A percentile compares a stretch with the other conserved stretches of the same genome.
These are phyloP conservation scores for Lathyrus sativus DNA, from an alignment of 306 rosid genomes.

Conservation along the genomic window DNA sequence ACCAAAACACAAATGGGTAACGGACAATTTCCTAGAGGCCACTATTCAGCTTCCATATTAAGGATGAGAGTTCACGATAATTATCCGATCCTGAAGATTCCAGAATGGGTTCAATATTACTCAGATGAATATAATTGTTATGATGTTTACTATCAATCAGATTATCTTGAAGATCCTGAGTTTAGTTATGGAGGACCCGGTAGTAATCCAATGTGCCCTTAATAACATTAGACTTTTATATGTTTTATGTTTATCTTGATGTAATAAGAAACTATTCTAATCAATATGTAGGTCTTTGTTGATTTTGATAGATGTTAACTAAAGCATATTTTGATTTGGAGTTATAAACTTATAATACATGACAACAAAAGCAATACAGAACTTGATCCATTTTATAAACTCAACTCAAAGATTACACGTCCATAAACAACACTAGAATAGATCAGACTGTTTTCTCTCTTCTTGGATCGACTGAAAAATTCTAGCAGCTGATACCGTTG, in stretches of 20 bases:
- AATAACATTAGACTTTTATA: constrained; percentile 23
- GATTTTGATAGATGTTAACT: too few relatives aligned
- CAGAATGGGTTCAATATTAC: constrained; percentile 39
- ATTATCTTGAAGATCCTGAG: constrained; percentile 62
- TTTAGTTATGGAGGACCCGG: constrained; percentile 78
- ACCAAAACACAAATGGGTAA: constrained; percentile 65
- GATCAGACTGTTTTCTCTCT: constrained; percentile 72
- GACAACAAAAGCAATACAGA: background rate
- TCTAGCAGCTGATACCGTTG: constrained; percentile 89
- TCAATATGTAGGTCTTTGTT: too few relatives aligned
- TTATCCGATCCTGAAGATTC: constrained; percentile 46
- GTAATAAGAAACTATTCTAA: background rate
- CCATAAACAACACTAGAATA: constrained; percentile 31
- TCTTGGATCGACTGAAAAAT: constrained; percentile 89
- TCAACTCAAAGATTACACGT: constrained; percentile 11
- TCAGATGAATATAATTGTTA: constrained; percentile 61
- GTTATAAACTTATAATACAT: constrained; percentile 12
- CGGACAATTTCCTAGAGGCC: constrained; percentile 45
- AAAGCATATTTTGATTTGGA: too few relatives aligned
- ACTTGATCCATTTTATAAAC: constrained; percentile 3
- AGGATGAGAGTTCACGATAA: constrained; percentile 70
- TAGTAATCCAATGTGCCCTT: constrained; percentile 53
- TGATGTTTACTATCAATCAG: constrained; percentile 19
- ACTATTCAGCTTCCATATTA: constrained; percentile 37
- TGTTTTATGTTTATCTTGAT: background rate